Evolutionary conservation across 2,329 filamentous ascomycete genomes (phyloP), one percentile per base, ranked within the genome.

Genomic region (Colletotrichum gigasporum): DNA sequence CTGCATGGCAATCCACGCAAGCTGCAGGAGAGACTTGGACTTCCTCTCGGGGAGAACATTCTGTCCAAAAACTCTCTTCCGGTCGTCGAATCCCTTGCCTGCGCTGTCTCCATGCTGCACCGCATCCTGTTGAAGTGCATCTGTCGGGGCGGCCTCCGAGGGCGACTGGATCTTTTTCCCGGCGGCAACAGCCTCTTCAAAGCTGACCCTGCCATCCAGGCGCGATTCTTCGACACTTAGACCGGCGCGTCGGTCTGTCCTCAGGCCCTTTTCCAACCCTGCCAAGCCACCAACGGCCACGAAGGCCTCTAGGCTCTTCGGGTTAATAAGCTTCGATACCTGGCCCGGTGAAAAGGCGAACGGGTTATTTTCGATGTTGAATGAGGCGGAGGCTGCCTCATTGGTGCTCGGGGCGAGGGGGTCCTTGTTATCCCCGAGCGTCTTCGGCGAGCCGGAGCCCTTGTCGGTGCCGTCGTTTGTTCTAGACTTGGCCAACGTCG

Each of bases 1-100:
- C 71, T 94, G 93, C 77, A 92, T 92, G 1, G 91, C 91, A 70
- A 93, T 90, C 91, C 91, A 94, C 67, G 89, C 89, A 12, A 94
- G 79, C 71, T 90, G 83, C 64, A 90, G 81, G 50, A 94, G 87
- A 37, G 82, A 89, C 73, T 92, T 93, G 14, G 88, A 81, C 71
- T 91, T 91, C 71, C 87, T 87, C 68, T 87, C 87, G 0, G 90
- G 90, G 18, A 92, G 78, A 35, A 82, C 79, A 69, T 94, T 94
- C 67, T 87, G 81, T 51, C 82, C 81, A 72, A 84, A 90, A 4
- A 90, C 77, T 32, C 87, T 79, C 68, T 85, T 81, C 16, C 88
- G 81, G 71, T 90, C 88, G 22, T 69, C 67, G 56, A 74, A 79
- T 3, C 65, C 35, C 30, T 67, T 68, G 22, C 66, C 65, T 3